Base-by-base conservation (phyloP, 345 rosid genomes). In the Citrus maxima region DNA sequence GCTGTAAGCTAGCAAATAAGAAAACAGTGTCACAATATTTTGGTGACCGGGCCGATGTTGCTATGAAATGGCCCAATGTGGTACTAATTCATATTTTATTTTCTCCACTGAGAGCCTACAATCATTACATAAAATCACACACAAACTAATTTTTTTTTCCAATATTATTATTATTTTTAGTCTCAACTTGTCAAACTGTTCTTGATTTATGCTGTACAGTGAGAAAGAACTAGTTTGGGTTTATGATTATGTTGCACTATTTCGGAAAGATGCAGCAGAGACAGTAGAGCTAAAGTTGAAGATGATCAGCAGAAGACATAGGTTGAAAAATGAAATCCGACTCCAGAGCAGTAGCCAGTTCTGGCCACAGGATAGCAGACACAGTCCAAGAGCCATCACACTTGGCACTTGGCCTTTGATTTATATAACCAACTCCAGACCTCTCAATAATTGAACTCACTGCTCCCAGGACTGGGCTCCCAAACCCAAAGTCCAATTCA, bases 361-460 rank as follows among this genome's bases (percentile, higher is more conserved):
- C 87, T 37, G 94, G 95, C 96, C 97, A 89, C 71, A 91, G 18
- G 55, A 91, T 90, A 30, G 97, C 92, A 0, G 96, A 91, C 27
- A 90, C 80, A 0, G 90, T 86, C 97, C 97, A 95, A 1, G 97
- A 95, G 64, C 95, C 97, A 71, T 91, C 93, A 49, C 80, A 80
- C 34, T 60, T 77, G 62, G 89, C 97, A 66, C 96, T 95, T 16
- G 85, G 87, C 82, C 97, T 89, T 77, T 93, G 97, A 83, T 91
- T 93, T 79, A 95, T 86, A 87, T 90, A 91, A 25, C 89, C 88
- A 21, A 93, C 94, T 73, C 92, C 98, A 7, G 87, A 86, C 68
- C 83, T 93, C 77, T 91, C 90, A 51, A 91, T 69, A 5, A 89
- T 88, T 19, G 94, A 86, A 79, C 86, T 85, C 30, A 87, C 89